phyloP scores from a whole-genome alignment of 2,329 filamentous ascomycete species.

The Trichoderma atroviride region DNA sequence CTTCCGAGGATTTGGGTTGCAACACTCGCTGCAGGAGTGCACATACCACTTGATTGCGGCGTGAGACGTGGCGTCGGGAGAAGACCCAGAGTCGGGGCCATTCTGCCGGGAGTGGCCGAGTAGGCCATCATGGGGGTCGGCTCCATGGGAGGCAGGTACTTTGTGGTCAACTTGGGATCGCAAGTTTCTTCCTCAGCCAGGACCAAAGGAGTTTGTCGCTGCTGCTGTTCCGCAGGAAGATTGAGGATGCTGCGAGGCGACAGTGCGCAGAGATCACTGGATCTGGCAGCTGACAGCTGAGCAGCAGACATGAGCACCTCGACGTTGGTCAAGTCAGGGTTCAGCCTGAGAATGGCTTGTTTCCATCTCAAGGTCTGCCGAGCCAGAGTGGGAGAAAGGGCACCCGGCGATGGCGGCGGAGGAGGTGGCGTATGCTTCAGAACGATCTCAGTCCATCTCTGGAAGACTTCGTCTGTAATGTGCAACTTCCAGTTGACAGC shows the following conservation, averaged over 20 bases:
- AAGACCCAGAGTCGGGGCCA: slow-evolving; percentile 57
- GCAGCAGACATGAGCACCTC: slow-evolving; percentile 51
- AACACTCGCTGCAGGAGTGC: slow-evolving; percentile 63
- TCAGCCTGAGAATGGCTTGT: slow-evolving; percentile 58
- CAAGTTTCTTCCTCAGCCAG: slow-evolving; percentile 34
- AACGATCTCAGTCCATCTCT: slow-evolving; percentile 92
- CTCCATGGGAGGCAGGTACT: slow-evolving; percentile 46
- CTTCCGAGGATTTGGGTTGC: slow-evolving; percentile 53
- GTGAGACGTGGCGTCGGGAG: slow-evolving; percentile 63
- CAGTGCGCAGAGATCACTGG: slow-evolving; percentile 42
- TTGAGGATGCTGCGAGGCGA: slow-evolving; percentile 51
- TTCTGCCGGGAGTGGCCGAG: slow-evolving; percentile 43
- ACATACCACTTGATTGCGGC: slow-evolving; percentile 57
- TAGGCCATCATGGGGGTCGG: slow-evolving; percentile 46
- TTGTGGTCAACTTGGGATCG: neutral
- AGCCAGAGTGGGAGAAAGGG: slow-evolving; percentile 46
- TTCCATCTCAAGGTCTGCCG: slow-evolving; percentile 60
- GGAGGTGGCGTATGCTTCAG: slow-evolving; percentile 79
- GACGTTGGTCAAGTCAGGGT: slow-evolving; percentile 61
- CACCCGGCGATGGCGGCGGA: slow-evolving; percentile 58
- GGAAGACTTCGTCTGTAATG: slow-evolving; percentile 84
- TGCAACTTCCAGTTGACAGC: slow-evolving; percentile 95
- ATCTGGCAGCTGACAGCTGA: slow-evolving; percentile 34
- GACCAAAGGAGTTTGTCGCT: slow-evolving; percentile 42
- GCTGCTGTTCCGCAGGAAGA: slow-evolving; percentile 42